Base-by-base conservation (phyloP, 192 early-diverging fungal genomes). In the Coemansia sp. region DNA sequence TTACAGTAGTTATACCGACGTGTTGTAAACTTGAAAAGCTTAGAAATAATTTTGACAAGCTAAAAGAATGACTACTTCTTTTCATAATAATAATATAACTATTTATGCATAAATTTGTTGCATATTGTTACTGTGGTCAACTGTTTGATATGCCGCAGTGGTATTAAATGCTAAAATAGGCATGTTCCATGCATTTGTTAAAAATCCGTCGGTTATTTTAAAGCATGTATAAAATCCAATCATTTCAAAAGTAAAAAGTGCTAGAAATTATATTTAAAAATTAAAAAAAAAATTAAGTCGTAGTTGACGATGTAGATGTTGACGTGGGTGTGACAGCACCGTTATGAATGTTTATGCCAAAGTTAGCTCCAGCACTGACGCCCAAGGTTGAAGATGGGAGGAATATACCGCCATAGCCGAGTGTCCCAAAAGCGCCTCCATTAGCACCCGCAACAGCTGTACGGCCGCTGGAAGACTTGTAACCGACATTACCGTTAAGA, bases 341-440 rank as follows among this genome's bases (percentile, higher is more conserved):
- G 48, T 61, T 61, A 3, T 61, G 34, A 15, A 71, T 21, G 34
- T 57, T 61, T 13, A 50, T 33, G 0, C 23, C 59, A 52, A 60
- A 49, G 33, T 63, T 46, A 12, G 27, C 62, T 17, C 69, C 69
- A 22, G 22, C 33, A 30, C 50, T 61, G 34, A 57, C 1, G 3
- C 8, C 42, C 17, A 65, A 24, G 13, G 19, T 65, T 13, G 57
- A 65, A 3, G 30, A 38, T 3, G 62, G 33, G 21, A 71, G n/a
- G 45, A 65, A 57, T 37, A 64, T 71, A 21, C 69, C 62, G n/a
- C 62, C 62, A 53, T 71, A 71, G 0, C 53, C 62, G 0, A 63
- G 30, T 7, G 47, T 61, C 13, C 27, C 50, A 2, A 12, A 39
- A 9, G 2, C 58, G 13, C 68, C 62, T 0, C 61, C 62, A 45